Conservation (phyloP, 306 rosid species). For the Sechiopsis laciniata region DNA sequence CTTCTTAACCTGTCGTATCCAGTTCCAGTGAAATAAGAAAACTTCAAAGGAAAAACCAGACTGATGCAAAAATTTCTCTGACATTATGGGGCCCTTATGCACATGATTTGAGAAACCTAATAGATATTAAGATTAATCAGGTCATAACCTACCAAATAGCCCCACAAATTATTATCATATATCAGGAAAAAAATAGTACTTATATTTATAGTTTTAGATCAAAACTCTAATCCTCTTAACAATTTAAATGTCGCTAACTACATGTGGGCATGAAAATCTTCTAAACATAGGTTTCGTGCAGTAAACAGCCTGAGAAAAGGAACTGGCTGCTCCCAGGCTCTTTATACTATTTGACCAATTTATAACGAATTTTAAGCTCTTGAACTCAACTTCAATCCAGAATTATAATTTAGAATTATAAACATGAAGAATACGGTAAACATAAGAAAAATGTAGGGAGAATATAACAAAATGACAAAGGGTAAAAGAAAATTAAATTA, state of each 20-base stretch:
- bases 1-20: constrained; percentile 64
- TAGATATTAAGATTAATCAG: not conserved
- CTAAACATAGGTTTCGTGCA: not conserved
- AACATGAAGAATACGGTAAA: not conserved
- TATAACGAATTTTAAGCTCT: not conserved
- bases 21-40: constrained; percentile 22
- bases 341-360: not conserved
- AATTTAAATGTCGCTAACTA: not conserved
- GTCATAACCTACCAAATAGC: not conserved
- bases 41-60: constrained; percentile 14
- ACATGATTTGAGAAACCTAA: not conserved
- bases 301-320: not conserved
- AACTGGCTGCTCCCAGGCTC: not conserved
- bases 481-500: not conserved
- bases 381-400: not conserved
- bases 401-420: not conserved
- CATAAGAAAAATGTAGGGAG: not conserved
- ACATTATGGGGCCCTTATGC: not conserved
- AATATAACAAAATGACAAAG: not conserved
- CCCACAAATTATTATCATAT: not conserved
- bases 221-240: not conserved
- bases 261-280: not conserved
- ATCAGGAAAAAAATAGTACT: not conserved
- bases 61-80: not conserved
- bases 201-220: not conserved